Evolutionary conservation across 148 eudicot species (phyloP), one percentile per base, ranked within the genome.

Genomic region (Vaccinium corymbosum): DNA sequence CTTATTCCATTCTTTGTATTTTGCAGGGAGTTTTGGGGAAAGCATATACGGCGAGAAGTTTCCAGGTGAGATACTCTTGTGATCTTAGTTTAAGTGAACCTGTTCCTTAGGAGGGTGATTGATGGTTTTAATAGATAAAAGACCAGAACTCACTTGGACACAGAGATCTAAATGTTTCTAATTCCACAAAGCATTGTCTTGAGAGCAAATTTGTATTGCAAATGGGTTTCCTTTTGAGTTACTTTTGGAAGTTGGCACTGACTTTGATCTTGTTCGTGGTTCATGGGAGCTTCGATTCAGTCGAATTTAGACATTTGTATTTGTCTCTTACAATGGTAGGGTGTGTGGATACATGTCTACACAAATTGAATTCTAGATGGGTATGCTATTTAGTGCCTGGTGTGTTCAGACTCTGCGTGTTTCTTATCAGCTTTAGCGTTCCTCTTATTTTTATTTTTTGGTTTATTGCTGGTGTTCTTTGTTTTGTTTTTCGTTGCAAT

Each of bases 21-120:
- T 81, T 93, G 70, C 93, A 97, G 99, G 99, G n/a, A 85, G 90
- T 81, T 94, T 82, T 84, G 99, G 97, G 48, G 99, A 97, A 89
- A 94, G 98, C 82, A 97, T 97, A 79, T 97, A 93, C 74, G 97
- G 91, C 57, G 97, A 91, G 71, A 92, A 89, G 82, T 97, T 97
- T 92, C 95, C 98, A 87, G 99, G 99, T 97, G 88, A 80, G 85
- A 80, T 70, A n/a, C 72, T 20, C 16, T 48, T 25, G 20, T 64
- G 10, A 25, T 71, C 12, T 66, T 55, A 50, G 35, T 75, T 15
- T 59, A 42, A 72, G n/a, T 57, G 27, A 29, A 64, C 76, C 22
- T 4, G 13, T 27, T 32, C 49, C 49, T 27, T 81, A 29, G 83
- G 59, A 49, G 27, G 51, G 59, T 70, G 62, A 27, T 8, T 81